These are phyloP conservation scores for Adansonia grandidieri DNA, from an alignment of 441 rosid species.

Conservation along the genomic window DNA sequence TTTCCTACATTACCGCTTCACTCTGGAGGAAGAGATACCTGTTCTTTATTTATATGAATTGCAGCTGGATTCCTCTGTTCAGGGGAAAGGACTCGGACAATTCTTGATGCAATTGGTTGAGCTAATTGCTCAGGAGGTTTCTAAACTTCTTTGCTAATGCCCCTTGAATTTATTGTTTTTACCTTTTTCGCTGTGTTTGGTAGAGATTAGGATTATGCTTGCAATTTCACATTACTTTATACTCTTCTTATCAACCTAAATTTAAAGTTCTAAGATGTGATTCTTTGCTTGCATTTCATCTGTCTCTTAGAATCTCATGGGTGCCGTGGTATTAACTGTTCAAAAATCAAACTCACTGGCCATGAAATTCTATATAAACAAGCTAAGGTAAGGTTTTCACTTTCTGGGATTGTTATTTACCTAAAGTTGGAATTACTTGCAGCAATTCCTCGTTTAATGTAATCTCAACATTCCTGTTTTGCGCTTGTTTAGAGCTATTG, in stretches of 20 bases:
- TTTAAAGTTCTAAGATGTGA: conserved; percentile 10
- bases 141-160: not conserved
- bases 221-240: not conserved
- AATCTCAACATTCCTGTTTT: not conserved
- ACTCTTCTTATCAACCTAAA: not conserved
- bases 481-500: not conserved
- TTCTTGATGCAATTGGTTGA: conserved; percentile 81
- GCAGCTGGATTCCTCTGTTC: conserved; percentile 69
- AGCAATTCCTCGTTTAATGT: not conserved
- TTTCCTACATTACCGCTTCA: conserved; percentile 77
- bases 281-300: conserved; percentile 17
- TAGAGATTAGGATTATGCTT: conserved; percentile 21
- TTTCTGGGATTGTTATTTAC: not conserved
- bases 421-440: not conserved
- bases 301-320: conserved; percentile 61
- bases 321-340: conserved; percentile 83
- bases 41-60: conserved; percentile 86
- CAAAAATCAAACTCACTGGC: conserved; percentile 74
- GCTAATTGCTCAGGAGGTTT: conserved; percentile 81
- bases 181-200: conserved; percentile 21
- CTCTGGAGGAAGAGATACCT: conserved; percentile 78
- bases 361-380: conserved; percentile 68
- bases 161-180: conserved; percentile 4
- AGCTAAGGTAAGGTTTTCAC: conserved; percentile 61
- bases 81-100: conserved; percentile 80